Evolutionary conservation across 2,329 filamentous ascomycete genomes (phyloP), one percentile per base, ranked within the genome.

Genomic region (Boeremia exigua): DNA sequence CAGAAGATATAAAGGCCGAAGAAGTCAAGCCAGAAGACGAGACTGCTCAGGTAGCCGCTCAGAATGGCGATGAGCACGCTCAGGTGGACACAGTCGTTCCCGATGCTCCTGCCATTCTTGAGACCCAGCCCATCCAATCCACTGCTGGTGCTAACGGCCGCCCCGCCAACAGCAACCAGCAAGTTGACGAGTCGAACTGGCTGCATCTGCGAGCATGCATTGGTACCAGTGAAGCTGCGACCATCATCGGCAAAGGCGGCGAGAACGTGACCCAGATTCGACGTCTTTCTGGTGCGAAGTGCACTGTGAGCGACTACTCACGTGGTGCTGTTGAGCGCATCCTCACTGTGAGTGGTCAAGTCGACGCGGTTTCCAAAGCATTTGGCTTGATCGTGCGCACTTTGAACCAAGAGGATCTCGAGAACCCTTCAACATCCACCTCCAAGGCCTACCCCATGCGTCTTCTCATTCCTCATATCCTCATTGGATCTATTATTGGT

Each of bases 221-320:
- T 69, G 96, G 94, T 48, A 99, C 94, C 77, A 92, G 92, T 40
- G 95, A 99, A 78, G 95, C 95, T 65, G 95, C 95, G 34, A 99
- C 95, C 44, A 92, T 97, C 65, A 99, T 99, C 78, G 95, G 95
- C 73, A 99, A 99, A 80, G 94, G 93, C 61, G 95, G 95, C 74
- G 95, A 99, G 82, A 99, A 99, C 73, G 95, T 99, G 43, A 96
- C 93, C 66, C 92, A 96, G 79, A 98, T 99, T 73, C 88, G 95
- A 66, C 92, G 91, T 75, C 84, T 96, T 79, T 97, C 95, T 48
- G 93, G 92, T 69, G 95, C 95, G 65, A 98, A 98, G 80, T 99
- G 95, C 82, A 99, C 95, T 43, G 95, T 99, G 67, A 97, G 93
- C 80, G 95, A 99, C 79, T 99, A 98, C 73, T 91, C 96, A 67